These are phyloP conservation scores for Achaetomiella virescens DNA, from an alignment of 495 filamentous ascomycete species.

Conservation along the genomic window DNA sequence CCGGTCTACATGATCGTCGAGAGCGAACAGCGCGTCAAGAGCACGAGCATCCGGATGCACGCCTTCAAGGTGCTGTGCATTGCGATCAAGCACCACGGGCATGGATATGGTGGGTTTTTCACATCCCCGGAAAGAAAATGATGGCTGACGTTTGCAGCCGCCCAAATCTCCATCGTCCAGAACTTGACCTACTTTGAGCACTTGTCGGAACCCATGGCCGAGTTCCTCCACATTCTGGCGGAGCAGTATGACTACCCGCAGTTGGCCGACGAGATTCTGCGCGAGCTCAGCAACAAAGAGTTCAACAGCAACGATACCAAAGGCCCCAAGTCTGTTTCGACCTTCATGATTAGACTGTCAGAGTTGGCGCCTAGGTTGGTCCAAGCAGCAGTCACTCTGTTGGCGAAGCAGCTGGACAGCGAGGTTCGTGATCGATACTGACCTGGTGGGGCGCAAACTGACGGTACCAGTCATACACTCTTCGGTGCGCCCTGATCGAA, in stretches of 20 bases:
- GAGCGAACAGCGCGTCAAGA: constrained; percentile 89
- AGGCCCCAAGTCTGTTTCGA: constrained; percentile 96
- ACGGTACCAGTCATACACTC: constrained; percentile 63
- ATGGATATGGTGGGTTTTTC: constrained; percentile 75
- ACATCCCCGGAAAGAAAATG: constrained; percentile 4
- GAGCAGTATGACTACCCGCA: constrained; percentile 99
- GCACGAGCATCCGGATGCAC: constrained; percentile 87
- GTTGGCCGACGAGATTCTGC: constrained; percentile 85
- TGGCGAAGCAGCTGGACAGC: constrained; percentile 91
- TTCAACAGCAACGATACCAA: constrained; percentile 94
- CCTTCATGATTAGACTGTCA: constrained; percentile 92
- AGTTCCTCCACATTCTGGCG: constrained; percentile 90
- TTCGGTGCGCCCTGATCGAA: constrained; percentile 90
- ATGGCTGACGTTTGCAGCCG: constrained; percentile 53
- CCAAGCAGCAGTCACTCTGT: constrained; percentile 87
- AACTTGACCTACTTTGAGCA: constrained; percentile 98
- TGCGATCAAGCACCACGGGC: constrained; percentile 95
- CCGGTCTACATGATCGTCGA: constrained; percentile 91
- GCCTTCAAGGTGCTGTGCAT: constrained; percentile 95
- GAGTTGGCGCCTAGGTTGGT: constrained; percentile 86
- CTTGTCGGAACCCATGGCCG: constrained; percentile 95
- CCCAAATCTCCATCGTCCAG: constrained; percentile 95
- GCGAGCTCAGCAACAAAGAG: constrained; percentile 93
- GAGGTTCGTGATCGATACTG: constrained; percentile 38
- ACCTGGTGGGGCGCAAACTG: background rate